Conservation (phyloP, 305 asterid species). For the Fraxinus albicans region DNA sequence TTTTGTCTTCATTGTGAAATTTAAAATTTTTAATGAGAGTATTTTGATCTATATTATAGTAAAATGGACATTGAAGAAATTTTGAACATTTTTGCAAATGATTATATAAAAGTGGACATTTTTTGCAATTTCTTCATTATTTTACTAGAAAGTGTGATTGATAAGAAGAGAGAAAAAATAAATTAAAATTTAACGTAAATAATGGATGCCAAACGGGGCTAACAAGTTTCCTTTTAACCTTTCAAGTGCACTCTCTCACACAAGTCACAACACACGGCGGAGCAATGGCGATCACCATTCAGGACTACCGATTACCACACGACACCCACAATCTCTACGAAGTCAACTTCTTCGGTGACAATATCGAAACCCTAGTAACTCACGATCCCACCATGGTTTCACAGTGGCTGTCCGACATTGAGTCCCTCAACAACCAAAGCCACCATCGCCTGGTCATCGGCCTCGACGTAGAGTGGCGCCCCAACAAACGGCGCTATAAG, state of each 20-base stretch:
- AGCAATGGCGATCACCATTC: constrained; percentile 19
- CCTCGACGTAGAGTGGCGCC: constrained; percentile 43
- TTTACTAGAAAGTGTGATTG: too few species aligned
- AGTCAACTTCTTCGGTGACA: constrained; percentile 23
- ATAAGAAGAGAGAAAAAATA: too few species aligned
- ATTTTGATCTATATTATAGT: too few species aligned
- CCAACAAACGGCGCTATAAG: not conserved
- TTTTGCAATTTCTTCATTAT: too few species aligned
- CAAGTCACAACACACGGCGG: not conserved
- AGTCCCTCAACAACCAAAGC: not conserved
- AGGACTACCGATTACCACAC: constrained; percentile 9
- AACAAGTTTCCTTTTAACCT: too few species aligned
- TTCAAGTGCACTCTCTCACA: not conserved
- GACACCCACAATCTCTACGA: constrained; percentile 27
- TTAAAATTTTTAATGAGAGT: too few species aligned
- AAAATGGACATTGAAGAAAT: too few species aligned
- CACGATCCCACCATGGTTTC: constrained; percentile 24
- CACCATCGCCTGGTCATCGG: constrained; percentile 30
- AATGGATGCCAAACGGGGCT: too few species aligned
- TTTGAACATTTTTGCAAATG: too few species aligned
- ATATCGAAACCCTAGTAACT: constrained; percentile 34
- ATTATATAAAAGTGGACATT: too few species aligned
- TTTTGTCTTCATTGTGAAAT: too few species aligned
- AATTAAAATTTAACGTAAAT: too few species aligned
- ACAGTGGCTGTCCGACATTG: constrained; percentile 29